Evolutionary conservation across 1,284 basidiomycete species (phyloP).

Genomic region (Cutaneotrichosporon cyanovorans): DNA sequence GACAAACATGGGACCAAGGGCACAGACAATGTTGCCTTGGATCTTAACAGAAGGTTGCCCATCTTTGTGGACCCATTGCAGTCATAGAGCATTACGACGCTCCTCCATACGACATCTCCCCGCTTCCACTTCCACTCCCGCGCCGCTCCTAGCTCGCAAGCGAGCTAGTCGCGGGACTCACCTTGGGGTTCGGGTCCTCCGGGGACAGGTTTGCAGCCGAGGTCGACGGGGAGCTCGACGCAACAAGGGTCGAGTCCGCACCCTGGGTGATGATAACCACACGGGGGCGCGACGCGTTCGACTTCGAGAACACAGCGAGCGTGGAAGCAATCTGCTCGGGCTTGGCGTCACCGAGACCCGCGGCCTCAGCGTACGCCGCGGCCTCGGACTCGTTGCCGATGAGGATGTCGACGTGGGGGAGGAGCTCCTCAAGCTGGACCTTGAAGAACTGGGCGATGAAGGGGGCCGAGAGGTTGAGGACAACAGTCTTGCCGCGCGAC

Average conservation of each 20-base stretch:
- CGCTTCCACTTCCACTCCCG: too few species aligned
- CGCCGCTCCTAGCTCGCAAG: too few species aligned
- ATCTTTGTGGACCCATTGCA: too few species aligned
- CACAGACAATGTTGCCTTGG: too few species aligned
- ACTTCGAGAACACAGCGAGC: constrained; percentile 59
- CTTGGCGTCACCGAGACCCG: constrained; percentile 53
- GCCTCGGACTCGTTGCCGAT: constrained; percentile 96
- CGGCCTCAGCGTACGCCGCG: constrained; percentile 71
- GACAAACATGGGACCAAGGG: too few species aligned
- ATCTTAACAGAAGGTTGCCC: too few species aligned
- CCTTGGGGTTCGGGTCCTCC: constrained; percentile 19
- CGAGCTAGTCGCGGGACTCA: too few species aligned
- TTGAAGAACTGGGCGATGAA: constrained; percentile 97
- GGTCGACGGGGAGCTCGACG: constrained; percentile 56
- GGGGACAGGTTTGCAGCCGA: constrained; percentile 41
- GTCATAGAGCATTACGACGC: too few species aligned
- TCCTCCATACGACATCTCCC: too few species aligned
- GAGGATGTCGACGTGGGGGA: constrained; percentile 76
- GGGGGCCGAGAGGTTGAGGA: constrained; percentile 91
- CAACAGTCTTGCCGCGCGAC: constrained; percentile 69
- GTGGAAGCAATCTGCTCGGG: constrained; percentile 62
- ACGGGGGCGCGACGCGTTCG: constrained; percentile 65
- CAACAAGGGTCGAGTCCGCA: constrained; percentile 69
- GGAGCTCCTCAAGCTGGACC: constrained; percentile 65
- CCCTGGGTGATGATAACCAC: constrained; percentile 91